Percentiles rank a stretch among this genome's conserved stretches.
phyloP scores from a whole-genome alignment of 2,329 filamentous ascomycete genomes.

The Cyclaneusma minus region DNA sequence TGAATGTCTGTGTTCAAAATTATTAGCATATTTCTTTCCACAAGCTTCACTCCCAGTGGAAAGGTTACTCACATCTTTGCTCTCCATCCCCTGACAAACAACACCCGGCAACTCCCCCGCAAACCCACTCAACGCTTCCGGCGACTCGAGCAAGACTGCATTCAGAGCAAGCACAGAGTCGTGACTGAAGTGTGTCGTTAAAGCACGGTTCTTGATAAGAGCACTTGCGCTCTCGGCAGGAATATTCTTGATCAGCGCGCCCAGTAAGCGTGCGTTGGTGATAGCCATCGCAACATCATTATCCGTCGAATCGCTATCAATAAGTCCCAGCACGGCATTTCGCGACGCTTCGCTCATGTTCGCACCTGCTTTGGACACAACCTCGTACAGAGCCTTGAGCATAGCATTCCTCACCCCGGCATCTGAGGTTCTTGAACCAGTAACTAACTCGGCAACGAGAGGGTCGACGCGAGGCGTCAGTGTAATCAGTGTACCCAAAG shows the following conservation, averaged over 20 bases:
- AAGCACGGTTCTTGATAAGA: slow-evolving; percentile 55
- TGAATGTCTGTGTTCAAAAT: slow-evolving; percentile 50
- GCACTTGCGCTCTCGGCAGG: slow-evolving; percentile 49
- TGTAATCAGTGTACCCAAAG: slow-evolving; percentile 86
- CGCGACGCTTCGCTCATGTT: slow-evolving; percentile 92
- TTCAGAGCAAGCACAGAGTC: slow-evolving; percentile 79
- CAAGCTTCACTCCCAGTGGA: slow-evolving; percentile 2
- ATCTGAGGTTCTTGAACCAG: slow-evolving; percentile 86
- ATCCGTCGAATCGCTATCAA: slow-evolving; percentile 71
- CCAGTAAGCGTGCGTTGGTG: slow-evolving; percentile 79
- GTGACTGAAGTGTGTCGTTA: slow-evolving; percentile 59
- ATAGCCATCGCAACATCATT: slow-evolving; percentile 66
- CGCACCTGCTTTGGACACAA: slow-evolving; percentile 81
- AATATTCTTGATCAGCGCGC: slow-evolving; percentile 77
- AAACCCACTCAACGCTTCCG: slow-evolving; percentile 49
- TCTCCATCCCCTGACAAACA: slow-evolving; percentile 64
- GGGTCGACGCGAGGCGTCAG: slow-evolving; percentile 92
- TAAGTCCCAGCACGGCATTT: slow-evolving; percentile 70
- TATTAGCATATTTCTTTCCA: slow-evolving; percentile 9
- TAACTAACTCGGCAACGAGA: slow-evolving; percentile 78
- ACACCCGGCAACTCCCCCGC: slow-evolving; percentile 61
- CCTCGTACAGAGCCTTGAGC: slow-evolving; percentile 92
- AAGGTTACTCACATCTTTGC: slow-evolving; percentile 49
- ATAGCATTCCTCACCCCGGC: slow-evolving; percentile 83
- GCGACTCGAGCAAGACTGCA: slow-evolving; percentile 70